A percentile compares a stretch with the other conserved stretches of the same genome.
Conservation (phyloP, 495 filamentous ascomycete species). For the Letharia columbiana region DNA sequence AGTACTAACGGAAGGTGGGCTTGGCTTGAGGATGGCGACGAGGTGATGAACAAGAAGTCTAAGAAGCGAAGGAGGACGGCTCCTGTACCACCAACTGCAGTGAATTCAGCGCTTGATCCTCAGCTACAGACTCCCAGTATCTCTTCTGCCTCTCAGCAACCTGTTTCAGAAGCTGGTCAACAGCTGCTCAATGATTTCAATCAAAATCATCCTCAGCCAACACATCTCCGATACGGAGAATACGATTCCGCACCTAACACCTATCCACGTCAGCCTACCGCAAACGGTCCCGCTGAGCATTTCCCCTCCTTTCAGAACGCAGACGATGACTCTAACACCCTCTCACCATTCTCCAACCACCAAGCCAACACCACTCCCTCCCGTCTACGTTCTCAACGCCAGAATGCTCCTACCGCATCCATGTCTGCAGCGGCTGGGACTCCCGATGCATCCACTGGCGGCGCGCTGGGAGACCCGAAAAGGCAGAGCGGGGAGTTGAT, state of each 20-base stretch:
- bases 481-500: conserved; percentile 19
- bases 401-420: conserved; percentile 12
- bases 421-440: conserved; percentile 8
- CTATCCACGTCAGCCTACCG: conserved; percentile 3
- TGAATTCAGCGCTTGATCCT: conserved; percentile 21
- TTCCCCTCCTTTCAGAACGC: neutral
- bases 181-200: conserved; percentile 12
- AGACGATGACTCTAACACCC: neutral
- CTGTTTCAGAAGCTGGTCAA: conserved; percentile 7
- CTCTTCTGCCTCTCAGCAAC: neutral
- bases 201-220: neutral
- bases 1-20: conserved; percentile 24
- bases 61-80: conserved; percentile 14
- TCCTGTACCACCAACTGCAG: neutral
- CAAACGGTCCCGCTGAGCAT: neutral
- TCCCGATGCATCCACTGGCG: neutral
- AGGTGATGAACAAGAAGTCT: conserved; percentile 21
- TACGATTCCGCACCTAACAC: conserved; percentile 5
- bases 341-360: neutral
- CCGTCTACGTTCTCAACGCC: conserved; percentile 11
- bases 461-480: neutral
- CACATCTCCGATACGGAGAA: neutral
- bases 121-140: conserved; percentile 17
- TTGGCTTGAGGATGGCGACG: conserved; percentile 26
- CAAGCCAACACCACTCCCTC: conserved; percentile 8